These are phyloP conservation scores for Echinosophora koreensis DNA, from an alignment of 306 rosid genomes.

Conservation along the genomic window DNA sequence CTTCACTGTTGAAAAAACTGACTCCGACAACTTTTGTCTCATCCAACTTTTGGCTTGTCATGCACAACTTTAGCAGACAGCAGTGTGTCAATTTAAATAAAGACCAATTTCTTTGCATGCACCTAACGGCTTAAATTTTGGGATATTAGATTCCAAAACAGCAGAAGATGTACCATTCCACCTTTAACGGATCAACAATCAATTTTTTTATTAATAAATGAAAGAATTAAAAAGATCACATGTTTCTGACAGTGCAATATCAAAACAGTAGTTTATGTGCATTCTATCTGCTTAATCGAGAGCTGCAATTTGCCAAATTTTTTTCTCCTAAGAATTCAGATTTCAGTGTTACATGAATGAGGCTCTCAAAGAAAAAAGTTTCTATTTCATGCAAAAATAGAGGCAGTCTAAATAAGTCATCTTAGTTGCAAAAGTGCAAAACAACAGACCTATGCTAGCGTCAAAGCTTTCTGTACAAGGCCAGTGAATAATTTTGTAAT, in stretches of 20 bases:
- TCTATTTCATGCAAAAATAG: not conserved
- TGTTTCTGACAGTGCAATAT: conserved; percentile 1
- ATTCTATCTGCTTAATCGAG: conserved; percentile 19
- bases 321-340: not conserved
- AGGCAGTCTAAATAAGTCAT: not conserved
- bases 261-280: not conserved
- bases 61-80: conserved; percentile 18
- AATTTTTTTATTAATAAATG: conserved; percentile 19
- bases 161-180: not conserved
- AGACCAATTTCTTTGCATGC: conserved; percentile 21
- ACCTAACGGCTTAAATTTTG: conserved; percentile 1
- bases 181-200: not conserved
- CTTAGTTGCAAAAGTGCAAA: conserved; percentile 32
- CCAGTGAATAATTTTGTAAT: conserved; percentile 21
- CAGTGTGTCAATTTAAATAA: conserved; percentile 24
- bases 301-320: not conserved
- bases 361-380: not conserved
- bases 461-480: conserved; percentile 23
- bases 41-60: conserved; percentile 23
- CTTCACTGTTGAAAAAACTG: not conserved
- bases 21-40: conserved; percentile 26
- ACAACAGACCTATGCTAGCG: conserved; percentile 26
- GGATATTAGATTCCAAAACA: not conserved
- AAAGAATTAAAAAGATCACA: conserved; percentile 8
- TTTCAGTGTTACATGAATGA: not conserved